A percentile compares a stretch with the other conserved stretches of the same genome.
Conservation (phyloP, 306 rosid species). For the Potentilla sterilis region DNA sequence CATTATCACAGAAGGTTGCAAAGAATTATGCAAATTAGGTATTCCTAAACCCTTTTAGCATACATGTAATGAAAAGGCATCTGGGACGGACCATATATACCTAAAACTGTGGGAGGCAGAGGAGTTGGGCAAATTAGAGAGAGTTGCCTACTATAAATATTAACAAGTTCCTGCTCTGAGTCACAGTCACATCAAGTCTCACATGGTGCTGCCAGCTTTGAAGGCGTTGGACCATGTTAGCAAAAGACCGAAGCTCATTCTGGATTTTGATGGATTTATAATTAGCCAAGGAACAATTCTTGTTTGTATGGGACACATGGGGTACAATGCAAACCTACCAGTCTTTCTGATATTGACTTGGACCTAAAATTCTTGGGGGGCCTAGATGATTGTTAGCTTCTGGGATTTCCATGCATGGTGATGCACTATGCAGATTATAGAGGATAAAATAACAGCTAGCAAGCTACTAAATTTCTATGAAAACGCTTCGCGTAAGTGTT, state of each 20-base stretch:
- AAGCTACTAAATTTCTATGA: not conserved
- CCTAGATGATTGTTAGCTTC: not conserved
- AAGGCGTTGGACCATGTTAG: not conserved
- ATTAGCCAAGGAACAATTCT: not conserved
- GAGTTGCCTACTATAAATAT: not conserved
- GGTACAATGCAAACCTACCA: constrained; percentile 2
- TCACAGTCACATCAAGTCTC: not conserved
- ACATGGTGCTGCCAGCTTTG: constrained; percentile 7
- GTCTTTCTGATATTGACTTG: not conserved
- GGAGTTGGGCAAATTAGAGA: not conserved
- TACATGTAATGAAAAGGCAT: not conserved
- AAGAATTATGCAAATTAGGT: not conserved
- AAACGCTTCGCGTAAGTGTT: not conserved
- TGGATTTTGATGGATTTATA: not conserved
- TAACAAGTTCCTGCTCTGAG: not conserved
- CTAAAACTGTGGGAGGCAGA: not conserved
- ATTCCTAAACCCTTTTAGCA: too few species aligned
- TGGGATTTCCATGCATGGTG: not conserved
- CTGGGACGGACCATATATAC: not conserved
- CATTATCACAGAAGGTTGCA: not conserved
- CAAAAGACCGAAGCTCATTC: not conserved
- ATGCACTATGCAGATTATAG: not conserved
- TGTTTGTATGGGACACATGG: not conserved
- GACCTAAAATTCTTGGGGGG: not conserved
- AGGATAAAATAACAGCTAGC: not conserved